A percentile compares a stretch with the other conserved stretches of the same genome.
Conservation (phyloP, 192 early-diverging fungal genomes). For the Linnemannia zychae region DNA sequence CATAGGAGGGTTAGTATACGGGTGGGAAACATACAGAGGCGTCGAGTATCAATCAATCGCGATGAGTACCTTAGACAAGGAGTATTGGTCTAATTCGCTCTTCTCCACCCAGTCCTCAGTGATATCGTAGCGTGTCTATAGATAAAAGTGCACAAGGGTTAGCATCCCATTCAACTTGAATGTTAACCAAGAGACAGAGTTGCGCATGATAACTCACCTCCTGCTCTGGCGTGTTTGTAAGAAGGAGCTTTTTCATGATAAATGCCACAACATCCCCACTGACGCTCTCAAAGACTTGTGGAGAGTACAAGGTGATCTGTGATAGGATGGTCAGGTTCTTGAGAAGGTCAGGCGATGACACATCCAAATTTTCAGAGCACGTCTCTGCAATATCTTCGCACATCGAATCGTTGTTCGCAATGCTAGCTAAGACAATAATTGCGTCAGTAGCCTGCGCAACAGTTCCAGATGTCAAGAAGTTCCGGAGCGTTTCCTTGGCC, state of each 20-base stretch:
- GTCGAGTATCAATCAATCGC: background rate
- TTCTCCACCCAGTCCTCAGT: slow-evolving; percentile 78
- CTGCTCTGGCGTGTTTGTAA: slow-evolving; percentile 52
- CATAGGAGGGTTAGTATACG: background rate
- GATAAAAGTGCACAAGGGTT: background rate
- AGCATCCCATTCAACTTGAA: no score
- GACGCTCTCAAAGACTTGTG: slow-evolving; percentile 67
- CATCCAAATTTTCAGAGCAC: slow-evolving; percentile 36
- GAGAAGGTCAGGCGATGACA: slow-evolving; percentile 49
- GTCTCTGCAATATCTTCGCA: slow-evolving; percentile 66
- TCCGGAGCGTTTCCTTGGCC: slow-evolving; percentile 43
- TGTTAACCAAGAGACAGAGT: background rate
- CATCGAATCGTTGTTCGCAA: slow-evolving; percentile 58
- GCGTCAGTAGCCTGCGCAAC: slow-evolving; percentile 79
- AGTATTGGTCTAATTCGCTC: slow-evolving; percentile 68
- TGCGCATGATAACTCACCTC: slow-evolving; percentile 31
- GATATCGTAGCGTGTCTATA: slow-evolving; percentile 26
- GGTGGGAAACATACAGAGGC: background rate
- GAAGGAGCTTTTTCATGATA: slow-evolving; percentile 71
- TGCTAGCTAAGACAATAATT: slow-evolving; percentile 75
- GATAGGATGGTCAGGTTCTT: slow-evolving; percentile 69
- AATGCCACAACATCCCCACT: slow-evolving; percentile 65
- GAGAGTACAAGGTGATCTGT: slow-evolving; percentile 72
- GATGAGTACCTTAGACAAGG: slow-evolving; percentile 65
- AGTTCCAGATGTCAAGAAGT: slow-evolving; percentile 59